Conservation (phyloP, 176 grass and related monocot species). For the Avena atlantica region DNA sequence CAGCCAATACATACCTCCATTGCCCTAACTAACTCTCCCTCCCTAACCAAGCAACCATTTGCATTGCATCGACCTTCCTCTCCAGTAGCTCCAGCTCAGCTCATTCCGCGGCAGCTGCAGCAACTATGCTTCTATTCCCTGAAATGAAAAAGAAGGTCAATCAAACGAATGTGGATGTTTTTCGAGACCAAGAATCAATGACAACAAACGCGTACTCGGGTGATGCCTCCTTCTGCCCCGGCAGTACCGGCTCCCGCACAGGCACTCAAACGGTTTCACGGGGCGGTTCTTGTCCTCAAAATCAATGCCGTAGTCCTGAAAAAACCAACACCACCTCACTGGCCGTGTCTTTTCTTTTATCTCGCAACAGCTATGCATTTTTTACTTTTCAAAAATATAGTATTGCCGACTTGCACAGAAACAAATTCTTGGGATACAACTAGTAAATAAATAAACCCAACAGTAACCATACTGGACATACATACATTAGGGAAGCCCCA, state of each 20-base stretch:
- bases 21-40: background rate
- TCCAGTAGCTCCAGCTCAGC: background rate
- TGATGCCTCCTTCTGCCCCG: slow-evolving; percentile 8
- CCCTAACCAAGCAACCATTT: background rate
- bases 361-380: background rate
- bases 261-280: slow-evolving; percentile 37
- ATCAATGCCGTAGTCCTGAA: slow-evolving; percentile 60
- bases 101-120: background rate
- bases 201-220: slow-evolving; percentile 28
- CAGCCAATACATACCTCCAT: background rate
- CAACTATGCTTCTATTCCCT: background rate
- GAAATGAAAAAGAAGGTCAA: background rate
- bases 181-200: background rate
- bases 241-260: slow-evolving; percentile 55
- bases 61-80: background rate
- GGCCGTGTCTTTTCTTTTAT: background rate
- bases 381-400: background rate
- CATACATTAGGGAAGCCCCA: background rate
- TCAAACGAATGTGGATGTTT: background rate
- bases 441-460: background rate
- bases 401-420: background rate
- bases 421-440: background rate
- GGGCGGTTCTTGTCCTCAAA: slow-evolving; percentile 26
- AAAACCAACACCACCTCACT: slow-evolving; percentile 25
- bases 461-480: background rate